Evolutionary conservation across 805 yeast species (phyloP), one percentile per base, ranked within the genome.

Genomic region (Cyberlindnera americana): DNA sequence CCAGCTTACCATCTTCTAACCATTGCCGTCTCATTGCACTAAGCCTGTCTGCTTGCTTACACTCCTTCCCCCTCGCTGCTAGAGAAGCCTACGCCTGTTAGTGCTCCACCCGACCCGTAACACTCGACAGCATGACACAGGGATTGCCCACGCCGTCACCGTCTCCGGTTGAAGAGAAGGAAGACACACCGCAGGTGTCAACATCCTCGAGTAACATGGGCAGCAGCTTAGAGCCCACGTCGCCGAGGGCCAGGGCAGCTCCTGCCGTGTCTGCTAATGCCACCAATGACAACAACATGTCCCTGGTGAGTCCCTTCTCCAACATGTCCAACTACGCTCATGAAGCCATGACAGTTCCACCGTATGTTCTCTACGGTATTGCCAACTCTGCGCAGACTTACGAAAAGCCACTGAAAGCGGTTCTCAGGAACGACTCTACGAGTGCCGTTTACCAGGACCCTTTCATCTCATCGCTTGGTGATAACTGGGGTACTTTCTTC

Each of bases 351-450:
- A 67, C 78, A 0, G 64, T 73, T 0, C 91, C 91, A 1, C 81
- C 83, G 1, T 83, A 77, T 60, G 88, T 77, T 1, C 57, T 83
- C 31, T 83, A 79, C 42, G 70, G 71, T 22, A 54, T 78, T 47
- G 59, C 68, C 28, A 56, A 58, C 49, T 37, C 46, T 18, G 50
- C 53, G 18, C 59, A 61, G 42, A 19, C 24, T 10, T 22, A 34
- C 5, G 37, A 40, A 27, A 33, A 33, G 28, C 37, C 41, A 5
- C 33, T 21, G 29, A 40, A 36, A 17, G 29, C 61, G 9, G 35
- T 37, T 5, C 49, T 38, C 4, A 43, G 48, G 19, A 35, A 38
- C 2, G 38, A 30, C 33, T 32, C 22, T 15, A 19, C 26, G 6
- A 34, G 32, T 6, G 19, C 29, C 19, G 23, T 23, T 1, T 18